Base-by-base conservation (phyloP, 495 filamentous ascomycete species). In the Lasiosphaeria miniovina region DNA sequence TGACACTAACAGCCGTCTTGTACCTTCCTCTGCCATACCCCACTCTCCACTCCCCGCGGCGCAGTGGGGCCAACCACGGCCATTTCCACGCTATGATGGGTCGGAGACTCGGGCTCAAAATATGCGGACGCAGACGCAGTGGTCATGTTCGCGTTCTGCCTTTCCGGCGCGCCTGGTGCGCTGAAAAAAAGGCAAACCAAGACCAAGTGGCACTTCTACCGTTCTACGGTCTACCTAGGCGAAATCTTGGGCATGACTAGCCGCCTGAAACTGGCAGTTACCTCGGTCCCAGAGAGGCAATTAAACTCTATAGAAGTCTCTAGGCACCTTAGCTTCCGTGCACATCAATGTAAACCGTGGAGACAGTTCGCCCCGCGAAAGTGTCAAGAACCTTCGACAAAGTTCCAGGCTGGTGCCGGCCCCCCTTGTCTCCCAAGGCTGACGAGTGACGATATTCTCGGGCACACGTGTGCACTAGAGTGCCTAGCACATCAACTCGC, bases 1-100 rank as follows among this genome's bases (percentile, higher is more conserved):
- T 52, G 51, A 32, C 52, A 54, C 52, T 54, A 54, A 54, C 52
- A 54, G 31, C 11, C 31, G 9, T 43, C 36, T n/a, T 15, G 52
- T 54, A 54, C 12, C 51, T 46, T 11, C 12, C 43, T 24, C 24
- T 24, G 24, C 24, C 24, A 24, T 24, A 24, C 24, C 24, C 24
- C 24, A 24, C 24, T 24, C 24, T 24, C 24, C 2, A 24, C 24
- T 24, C 24, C 24, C 24, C 24, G 24, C 24, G 1, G 24, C 24
- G 24, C 24, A 24, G 24, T 24, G 24, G 24, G 24, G 2, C 24
- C 24, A 24, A 2, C 24, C 24, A 24, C 2, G 24, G 24, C 24
- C 24, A 24, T 24, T 24, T 24, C 24, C 24, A 24, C 2, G 24
- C 24, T 24, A 24, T 24, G 24, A 24, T 24, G 43, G 43, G 11